Percentiles rank a stretch among this genome's conserved stretches.
Conservation (phyloP, 345 rosid genomes). For the Populus alba region DNA sequence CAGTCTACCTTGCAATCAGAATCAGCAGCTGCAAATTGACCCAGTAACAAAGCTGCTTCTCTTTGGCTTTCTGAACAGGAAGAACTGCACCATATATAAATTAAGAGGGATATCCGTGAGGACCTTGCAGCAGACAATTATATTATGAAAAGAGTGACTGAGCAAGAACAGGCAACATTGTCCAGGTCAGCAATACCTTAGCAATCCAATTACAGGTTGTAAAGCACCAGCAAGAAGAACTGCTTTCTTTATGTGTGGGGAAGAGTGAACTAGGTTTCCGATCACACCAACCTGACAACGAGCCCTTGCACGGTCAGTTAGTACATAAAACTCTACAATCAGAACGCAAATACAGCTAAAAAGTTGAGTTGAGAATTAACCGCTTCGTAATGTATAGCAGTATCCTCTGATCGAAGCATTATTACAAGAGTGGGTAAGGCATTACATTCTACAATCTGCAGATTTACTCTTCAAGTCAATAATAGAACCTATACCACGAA, state of each 20-base stretch:
- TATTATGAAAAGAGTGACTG: neutral
- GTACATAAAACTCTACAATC: slow-evolving; percentile 2
- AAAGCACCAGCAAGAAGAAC: slow-evolving; percentile 73
- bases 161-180: slow-evolving; percentile 5
- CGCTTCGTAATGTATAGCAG: slow-evolving; percentile 67
- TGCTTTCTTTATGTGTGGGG: slow-evolving; percentile 64
- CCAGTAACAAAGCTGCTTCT: slow-evolving; percentile 73
- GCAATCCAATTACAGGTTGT: slow-evolving; percentile 76
- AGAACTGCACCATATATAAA: slow-evolving; percentile 39
- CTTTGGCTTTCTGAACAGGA: slow-evolving; percentile 65
- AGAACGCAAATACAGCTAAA: neutral
- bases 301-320: slow-evolving; percentile 14
- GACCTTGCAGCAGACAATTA: neutral
- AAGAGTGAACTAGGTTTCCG: slow-evolving; percentile 74
- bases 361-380: slow-evolving; percentile 34
- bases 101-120: slow-evolving; percentile 5
- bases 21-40: slow-evolving; percentile 83
- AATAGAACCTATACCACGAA: neutral
- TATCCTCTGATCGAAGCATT: slow-evolving; percentile 65
- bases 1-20: slow-evolving; percentile 66
- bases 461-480: slow-evolving; percentile 12
- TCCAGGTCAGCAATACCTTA: slow-evolving; percentile 41
- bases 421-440: slow-evolving; percentile 62
- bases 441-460: slow-evolving; percentile 68
- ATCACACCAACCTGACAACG: slow-evolving; percentile 63